Evolutionary conservation across 192 early-diverging fungal species (phyloP), one percentile per base, ranked within the genome.

Genomic region (Coemansia sp.): DNA sequence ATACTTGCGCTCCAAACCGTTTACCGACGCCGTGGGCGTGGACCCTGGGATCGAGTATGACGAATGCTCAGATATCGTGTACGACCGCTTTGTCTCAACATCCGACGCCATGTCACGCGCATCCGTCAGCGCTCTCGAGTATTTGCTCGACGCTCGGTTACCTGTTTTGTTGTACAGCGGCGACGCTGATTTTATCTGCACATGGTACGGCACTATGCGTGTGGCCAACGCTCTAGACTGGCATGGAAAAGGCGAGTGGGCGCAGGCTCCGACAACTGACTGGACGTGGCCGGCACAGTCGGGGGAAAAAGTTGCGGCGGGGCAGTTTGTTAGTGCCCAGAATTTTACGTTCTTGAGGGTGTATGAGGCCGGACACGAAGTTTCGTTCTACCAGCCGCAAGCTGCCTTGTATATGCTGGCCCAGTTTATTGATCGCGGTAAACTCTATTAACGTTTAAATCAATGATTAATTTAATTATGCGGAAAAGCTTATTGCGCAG

Each of bases 331-430:
- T 37, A 62, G 68, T 7, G 87, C 75, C 27, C 86, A 88, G 16
- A 83, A 82, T 37, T 83, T 98, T 22, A 85, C 92, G 16, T 97
- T 92, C 82, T 72, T 98, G 66, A 82, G 89, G 22, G 83, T 93
- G 4, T 94, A 85, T 63, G 88, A 90, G 69, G 93, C 91, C 20
- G 93, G 96, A 8, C 92, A 94, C 59, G 92, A 93, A 86, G 87
- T 89, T 16, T 94, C 95, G 11, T 93, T 92, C 70, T 94, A 98
- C 75, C 91, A 94, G 83, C 92, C 95, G 57, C 84, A 86, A 62
- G 85, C 88, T 52, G 84, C 87, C 37, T 71, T 89, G 38, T 91
- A 93, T 71, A 91, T 98, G 85, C 84, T 97, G 69, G 91, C 91
- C 68, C 81, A 82, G 61, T 97, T 93, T 88, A 68, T 94, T 4